Base-by-base conservation (phyloP, 176 grass and related monocot genomes). In the Oryza longistaminata region DNA sequence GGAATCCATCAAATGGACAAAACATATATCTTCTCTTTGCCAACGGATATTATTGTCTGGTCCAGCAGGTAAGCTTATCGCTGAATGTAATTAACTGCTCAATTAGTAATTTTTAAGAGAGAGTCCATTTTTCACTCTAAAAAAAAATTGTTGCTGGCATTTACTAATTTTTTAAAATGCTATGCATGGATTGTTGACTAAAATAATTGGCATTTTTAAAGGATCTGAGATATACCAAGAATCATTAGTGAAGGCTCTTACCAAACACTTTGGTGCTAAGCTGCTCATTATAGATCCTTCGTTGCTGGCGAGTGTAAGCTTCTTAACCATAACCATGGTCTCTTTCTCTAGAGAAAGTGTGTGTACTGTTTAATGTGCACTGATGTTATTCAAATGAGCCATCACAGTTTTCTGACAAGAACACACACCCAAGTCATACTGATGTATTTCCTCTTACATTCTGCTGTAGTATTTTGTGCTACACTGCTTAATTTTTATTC, bases 161-260 rank as follows among this genome's bases (percentile, higher is more conserved):
- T 5, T 58, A 16, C 53, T 58, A 19, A 2, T 58, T 58, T 53
- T 58, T 21, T 2, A 58, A 58, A 58, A 58, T 53, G 52, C 52
- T 69, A 62, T 78, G 70, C 52, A 48, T 90, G 48, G 9, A 45
- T 21, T 43, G 80, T 78, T 66, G 35, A 77, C 68, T 73, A 78
- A 80, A 79, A 76, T 42, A 66, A 67, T 60, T 73, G 62, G 39
- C 68, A 67, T 69, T 11, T 43, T 55, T 85, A 24, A 78, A 98
- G 96, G 96, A 37, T 92, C 93, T 83, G 96, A 98, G 73, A 98
- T 98, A 66, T 98, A 98, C 89, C 93, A 93, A 90, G 96, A 98
- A 85, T 90, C 68, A 68, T 84, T 95, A 81, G 90, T 95, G 68
- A 98, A 93, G 81, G 88, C 91, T 71, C 93, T 98, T 34, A 73